A percentile compares a stretch with the other conserved stretches of the same genome.
These are phyloP conservation scores for Botrytis fabae DNA, from an alignment of 2,329 filamentous ascomycete genomes.

Conservation along the genomic window DNA sequence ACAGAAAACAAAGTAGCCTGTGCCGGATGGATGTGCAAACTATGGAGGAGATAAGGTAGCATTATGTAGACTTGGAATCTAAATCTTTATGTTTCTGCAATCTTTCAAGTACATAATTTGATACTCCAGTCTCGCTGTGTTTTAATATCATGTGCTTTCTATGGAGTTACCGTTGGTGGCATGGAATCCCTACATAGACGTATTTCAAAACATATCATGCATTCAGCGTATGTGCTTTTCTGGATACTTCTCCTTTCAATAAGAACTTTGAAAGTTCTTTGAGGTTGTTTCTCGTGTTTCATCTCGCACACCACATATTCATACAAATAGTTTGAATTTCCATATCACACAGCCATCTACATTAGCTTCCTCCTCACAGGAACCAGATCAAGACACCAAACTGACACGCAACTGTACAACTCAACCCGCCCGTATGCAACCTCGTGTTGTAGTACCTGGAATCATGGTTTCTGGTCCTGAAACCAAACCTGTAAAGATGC, in stretches of 20 bases:
- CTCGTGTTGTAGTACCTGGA: neutral
- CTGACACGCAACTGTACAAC: neutral
- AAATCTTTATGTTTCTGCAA: neutral
- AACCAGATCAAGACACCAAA: neutral
- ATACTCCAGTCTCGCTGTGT: accelerated
- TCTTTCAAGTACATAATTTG: neutral
- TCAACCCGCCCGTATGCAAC: neutral
- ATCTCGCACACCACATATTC: neutral
- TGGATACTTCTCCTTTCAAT: neutral
- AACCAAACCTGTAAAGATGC: neutral
- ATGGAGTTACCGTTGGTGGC: accelerated
- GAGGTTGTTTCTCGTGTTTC: accelerated
- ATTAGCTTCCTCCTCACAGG: neutral
- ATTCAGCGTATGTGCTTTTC: neutral
- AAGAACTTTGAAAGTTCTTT: neutral
- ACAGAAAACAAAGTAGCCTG: neutral
- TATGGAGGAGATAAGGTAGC: neutral
- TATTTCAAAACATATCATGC: neutral
- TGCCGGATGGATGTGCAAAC: neutral
- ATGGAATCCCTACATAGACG: accelerated
- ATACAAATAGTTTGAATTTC: neutral
- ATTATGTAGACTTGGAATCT: neutral
- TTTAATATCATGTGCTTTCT: accelerated
- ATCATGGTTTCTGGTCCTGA: neutral
- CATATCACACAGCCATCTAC: neutral